Conservation (phyloP, 73 alveolate genomes). For the Paramecium sexaurelia region DNA sequence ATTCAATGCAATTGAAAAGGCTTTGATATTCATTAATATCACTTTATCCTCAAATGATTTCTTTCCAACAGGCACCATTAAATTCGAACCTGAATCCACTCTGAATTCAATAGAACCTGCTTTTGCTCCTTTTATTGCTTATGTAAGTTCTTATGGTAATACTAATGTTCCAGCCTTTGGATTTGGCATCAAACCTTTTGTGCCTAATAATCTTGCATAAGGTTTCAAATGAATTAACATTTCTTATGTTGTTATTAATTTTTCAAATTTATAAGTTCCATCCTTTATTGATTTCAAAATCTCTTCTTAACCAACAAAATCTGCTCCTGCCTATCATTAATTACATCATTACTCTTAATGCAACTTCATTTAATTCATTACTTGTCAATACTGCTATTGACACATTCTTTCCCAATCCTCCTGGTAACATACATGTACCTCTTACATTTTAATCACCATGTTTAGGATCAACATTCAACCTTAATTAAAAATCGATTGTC, state of each 20-base stretch:
- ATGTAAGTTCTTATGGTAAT: constrained; percentile 54
- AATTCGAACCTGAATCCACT: constrained; percentile 66
- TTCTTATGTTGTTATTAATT: constrained; percentile 75
- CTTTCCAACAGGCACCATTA: constrained; percentile 75
- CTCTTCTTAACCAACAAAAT: constrained; percentile 68
- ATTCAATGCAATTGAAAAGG: constrained; percentile 67
- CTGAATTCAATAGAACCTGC: constrained; percentile 76
- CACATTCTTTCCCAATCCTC: constrained; percentile 72
- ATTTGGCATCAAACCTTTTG: constrained; percentile 89
- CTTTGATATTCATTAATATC: constrained; percentile 64
- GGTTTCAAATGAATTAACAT: constrained; percentile 71
- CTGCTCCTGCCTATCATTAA: constrained; percentile 80
- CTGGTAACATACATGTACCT: constrained; percentile 80
- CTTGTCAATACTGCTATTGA: constrained; percentile 73
- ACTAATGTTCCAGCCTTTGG: constrained; percentile 78
- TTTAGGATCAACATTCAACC: constrained; percentile 78
- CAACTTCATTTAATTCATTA: constrained; percentile 50
- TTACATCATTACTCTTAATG: constrained; percentile 31
- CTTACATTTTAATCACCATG: constrained; percentile 82
- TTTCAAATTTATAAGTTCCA: constrained; percentile 79
- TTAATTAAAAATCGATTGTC: constrained; percentile 66
- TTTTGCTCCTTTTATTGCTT: constrained; percentile 68
- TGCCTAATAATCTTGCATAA: constrained; percentile 83
- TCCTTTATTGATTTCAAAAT: constrained; percentile 56
- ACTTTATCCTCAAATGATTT: constrained; percentile 68